Base-by-base conservation (phyloP, 2,329 filamentous ascomycete genomes). In the Fusarium stilboides region DNA sequence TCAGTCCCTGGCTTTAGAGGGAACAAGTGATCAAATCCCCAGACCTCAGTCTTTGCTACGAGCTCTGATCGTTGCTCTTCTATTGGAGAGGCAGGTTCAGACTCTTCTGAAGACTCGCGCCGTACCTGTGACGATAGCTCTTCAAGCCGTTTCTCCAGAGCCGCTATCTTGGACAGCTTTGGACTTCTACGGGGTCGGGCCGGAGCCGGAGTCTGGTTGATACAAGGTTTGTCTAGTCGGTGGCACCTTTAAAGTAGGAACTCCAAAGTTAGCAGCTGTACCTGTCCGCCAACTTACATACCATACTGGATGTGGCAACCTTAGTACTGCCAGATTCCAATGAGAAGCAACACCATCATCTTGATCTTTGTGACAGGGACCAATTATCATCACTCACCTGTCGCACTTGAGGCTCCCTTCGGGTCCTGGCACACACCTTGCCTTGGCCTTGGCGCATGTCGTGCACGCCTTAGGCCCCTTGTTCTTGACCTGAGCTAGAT, bases 381-480 rank as follows among this genome's bases (percentile, higher is more conserved):
- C 62, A 69, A 70, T 69, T 37, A 54, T 57, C 46, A 31, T 44
- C 31, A 55, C 79, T 72, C 69, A 86, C 84, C 84, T 81, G 65
- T 86, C 84, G 67, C 84, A 86, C 56, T 83, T 82, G 55, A 78
- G 76, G 34, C 72, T 76, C 8, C 75, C 78, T 15, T 75, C 73
- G 12, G 81, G 80, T 4, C 84, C 81, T 1, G 82, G 77, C 26
- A 85, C 81, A 44, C 84, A 86, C 69, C 84, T 79, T 31, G 83
- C 81, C 71, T 86, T 86, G n/a, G 84, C 84, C 68, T 82, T 84
- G 61, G 84, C 84, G 70, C 84, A 86, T 3, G 83, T 85, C 2
- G 78, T 78, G 70, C 84, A 86, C 43, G 84, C 84, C 68, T 83
- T 82, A 5, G 84, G 84, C 14, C 84, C 84, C 64, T 81, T 84